Conservation (phyloP, 148 eudicot genomes). For the Silene uniflora region DNA sequence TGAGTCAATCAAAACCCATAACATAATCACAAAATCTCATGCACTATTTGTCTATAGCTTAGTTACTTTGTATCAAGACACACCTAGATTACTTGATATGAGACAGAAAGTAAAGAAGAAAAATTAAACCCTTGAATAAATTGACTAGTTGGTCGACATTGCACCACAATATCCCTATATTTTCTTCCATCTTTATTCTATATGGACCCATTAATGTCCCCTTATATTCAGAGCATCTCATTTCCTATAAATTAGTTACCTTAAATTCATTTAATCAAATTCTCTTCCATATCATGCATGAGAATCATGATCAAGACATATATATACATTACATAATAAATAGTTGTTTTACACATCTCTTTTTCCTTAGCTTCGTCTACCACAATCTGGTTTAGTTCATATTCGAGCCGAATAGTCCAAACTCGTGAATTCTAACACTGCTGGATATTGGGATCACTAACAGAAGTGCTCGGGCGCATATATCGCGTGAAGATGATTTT, state of each 20-base stretch:
- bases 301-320: no score
- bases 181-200: constrained; percentile 6
- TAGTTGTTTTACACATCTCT: no score
- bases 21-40: constrained; percentile 20
- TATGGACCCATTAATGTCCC: constrained; percentile 18
- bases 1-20: constrained; percentile 21
- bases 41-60: constrained; percentile 4
- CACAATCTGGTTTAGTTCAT: not conserved
- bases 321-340: not conserved
- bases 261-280: not conserved
- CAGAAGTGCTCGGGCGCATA: not conserved
- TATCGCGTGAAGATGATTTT: not conserved
- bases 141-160: constrained; percentile 15
- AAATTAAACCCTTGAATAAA: not conserved
- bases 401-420: not conserved
- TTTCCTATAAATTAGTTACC: not conserved
- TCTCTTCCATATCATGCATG: not conserved
- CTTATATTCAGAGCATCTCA: not conserved
- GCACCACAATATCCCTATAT: constrained; percentile 11
- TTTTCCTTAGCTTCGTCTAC: not conserved
- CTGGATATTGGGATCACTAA: no score
- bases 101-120: constrained; percentile 6
- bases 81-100: no score
- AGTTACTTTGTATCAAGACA: constrained; percentile 27
- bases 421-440: not conserved